Evolutionary conservation across 2,329 filamentous ascomycete genomes (phyloP), one percentile per base, ranked within the genome.

Genomic region (Mycosphaerella arachidis): DNA sequence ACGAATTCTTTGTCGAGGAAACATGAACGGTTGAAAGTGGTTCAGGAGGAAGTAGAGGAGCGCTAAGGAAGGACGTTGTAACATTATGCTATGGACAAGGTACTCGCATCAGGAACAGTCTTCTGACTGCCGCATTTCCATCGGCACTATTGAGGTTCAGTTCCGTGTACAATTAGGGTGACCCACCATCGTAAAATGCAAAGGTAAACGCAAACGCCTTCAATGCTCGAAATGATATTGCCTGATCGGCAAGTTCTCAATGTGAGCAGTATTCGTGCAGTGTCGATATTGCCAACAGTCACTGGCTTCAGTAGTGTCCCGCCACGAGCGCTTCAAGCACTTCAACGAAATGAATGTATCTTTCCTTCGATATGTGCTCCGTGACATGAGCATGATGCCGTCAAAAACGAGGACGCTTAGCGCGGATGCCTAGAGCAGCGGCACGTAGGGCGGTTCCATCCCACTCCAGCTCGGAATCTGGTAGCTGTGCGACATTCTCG

Each of bases 1-100:
- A 57, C 61, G 10, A 57, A 60, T 16, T 61, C 60, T 8, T 31
- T 70, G 48, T 48, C 58, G 33, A 48, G 61, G 24, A 69, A 66
- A 27, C 56, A 53, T 24, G 65, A 64, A 24, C 56, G 67, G 29
- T 53, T 71, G 45, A 68, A 66, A 43, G 63, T 66, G 9, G 68
- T 70, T n/a, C 61, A 67, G 12, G 69, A 71, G 53, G 68, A 69
- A 52, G 59, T 56, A 6, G 59, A 62, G 16, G 60, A 62, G 33
- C 55, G 40, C 40, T 48, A 27, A 50, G 40, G 56, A 3, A 52
- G 40, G 56, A 58, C 18, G 7, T 4, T 43, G 40, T 43, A 43
- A 43, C 40, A 40, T 60, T 35, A 50, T 52, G 55, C 56, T 35
- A 50, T 52, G 55, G n/a, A n/a, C n/a, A 43, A 43, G 18, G 40